A percentile compares a stretch with the other conserved stretches of the same genome.
Conservation (phyloP, 805 yeast species). For the Zygoascus flipseniorum region DNA sequence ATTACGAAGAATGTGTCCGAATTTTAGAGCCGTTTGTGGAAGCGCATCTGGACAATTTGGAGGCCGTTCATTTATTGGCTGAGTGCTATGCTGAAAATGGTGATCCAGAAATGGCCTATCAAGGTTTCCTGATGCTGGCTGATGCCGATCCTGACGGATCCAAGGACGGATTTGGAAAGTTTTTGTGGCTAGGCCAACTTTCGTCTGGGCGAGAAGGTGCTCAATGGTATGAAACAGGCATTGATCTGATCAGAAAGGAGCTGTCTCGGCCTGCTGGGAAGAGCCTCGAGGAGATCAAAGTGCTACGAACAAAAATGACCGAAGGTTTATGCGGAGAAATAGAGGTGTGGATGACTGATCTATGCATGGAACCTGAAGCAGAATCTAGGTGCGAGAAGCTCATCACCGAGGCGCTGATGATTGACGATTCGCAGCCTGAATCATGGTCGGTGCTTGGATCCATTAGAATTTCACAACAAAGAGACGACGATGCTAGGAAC, state of each 20-base stretch:
- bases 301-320: constrained; percentile 43
- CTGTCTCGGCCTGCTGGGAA: constrained; percentile 18
- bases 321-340: constrained; percentile 78
- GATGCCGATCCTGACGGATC: constrained; percentile 60
- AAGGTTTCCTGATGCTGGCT: constrained; percentile 49
- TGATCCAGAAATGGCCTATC: constrained; percentile 69
- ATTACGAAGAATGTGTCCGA: constrained; percentile 47
- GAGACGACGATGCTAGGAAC: constrained; percentile 58
- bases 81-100: constrained; percentile 76
- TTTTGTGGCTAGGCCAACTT: constrained; percentile 84
- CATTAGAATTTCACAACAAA: constrained; percentile 80
- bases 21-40: constrained; percentile 30
- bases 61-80: constrained; percentile 39
- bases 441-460: constrained; percentile 77
- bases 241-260: constrained; percentile 40
- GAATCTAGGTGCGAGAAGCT: constrained; percentile 70
- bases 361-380: constrained; percentile 89
- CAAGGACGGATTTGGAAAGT: constrained; percentile 63
- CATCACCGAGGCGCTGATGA: constrained; percentile 52
- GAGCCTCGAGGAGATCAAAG: constrained; percentile 5
- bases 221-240: constrained; percentile 51
- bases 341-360: constrained; percentile 92
- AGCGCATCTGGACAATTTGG: constrained; percentile 12
- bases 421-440: constrained; percentile 56
- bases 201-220: constrained; percentile 76